Percentiles rank a stretch among this genome's conserved stretches.
Conservation (phyloP, 176 grass and related monocot species). For the Thalia dealbata region DNA sequence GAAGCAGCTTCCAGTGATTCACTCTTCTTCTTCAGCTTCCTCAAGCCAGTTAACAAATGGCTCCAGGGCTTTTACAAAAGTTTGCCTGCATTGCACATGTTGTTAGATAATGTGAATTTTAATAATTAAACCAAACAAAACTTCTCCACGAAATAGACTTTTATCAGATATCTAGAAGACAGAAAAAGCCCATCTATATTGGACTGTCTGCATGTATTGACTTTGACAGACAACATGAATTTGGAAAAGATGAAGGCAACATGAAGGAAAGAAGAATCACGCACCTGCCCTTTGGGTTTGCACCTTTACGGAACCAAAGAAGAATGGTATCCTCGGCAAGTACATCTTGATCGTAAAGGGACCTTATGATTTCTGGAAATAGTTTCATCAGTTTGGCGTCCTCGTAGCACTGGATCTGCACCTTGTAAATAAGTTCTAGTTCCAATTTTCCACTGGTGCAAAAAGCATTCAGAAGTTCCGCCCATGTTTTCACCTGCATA, state of each 20-base stretch:
- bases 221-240: too few species aligned
- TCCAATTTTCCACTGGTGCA: constrained; percentile 77
- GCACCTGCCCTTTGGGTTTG: constrained; percentile 89
- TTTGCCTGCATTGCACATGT: not conserved
- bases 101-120: not conserved
- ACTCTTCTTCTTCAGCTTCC: constrained; percentile 4
- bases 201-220: too few species aligned
- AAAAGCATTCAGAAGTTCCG: constrained; percentile 76
- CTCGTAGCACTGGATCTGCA: constrained; percentile 87
- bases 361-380: constrained; percentile 90
- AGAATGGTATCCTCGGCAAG: constrained; percentile 89
- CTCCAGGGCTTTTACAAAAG: constrained; percentile 7
- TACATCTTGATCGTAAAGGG: constrained; percentile 89
- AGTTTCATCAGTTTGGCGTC: constrained; percentile 93
- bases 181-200: too few species aligned
- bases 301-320: constrained; percentile 88
- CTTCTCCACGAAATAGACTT: too few species aligned
- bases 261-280: not conserved
- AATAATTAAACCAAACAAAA: not conserved
- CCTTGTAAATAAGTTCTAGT: constrained; percentile 88
- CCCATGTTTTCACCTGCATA: constrained; percentile 77
- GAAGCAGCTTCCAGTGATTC: not conserved
- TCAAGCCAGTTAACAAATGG: constrained; percentile 1
- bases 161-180: too few species aligned
- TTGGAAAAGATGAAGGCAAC: not conserved